Evolutionary conservation across 768 basidiomycete genomes (phyloP), one percentile per base, ranked within the genome.

Genomic region (Boletus rubroflammeus): DNA sequence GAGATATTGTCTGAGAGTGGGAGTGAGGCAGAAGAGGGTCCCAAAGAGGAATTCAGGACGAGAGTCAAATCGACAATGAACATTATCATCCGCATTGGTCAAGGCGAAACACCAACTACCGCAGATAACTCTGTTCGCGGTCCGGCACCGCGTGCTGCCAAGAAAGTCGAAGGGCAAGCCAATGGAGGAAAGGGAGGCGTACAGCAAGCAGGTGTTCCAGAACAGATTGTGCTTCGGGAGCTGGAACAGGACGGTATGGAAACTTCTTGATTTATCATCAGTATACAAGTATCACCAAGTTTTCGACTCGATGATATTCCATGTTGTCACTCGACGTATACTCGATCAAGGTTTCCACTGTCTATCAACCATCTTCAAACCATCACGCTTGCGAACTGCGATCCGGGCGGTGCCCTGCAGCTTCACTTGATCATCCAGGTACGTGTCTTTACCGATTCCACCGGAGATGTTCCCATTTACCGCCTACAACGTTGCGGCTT

Each of bases 31-130:
- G 73, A 81, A 51, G 76, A 77, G 21, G 85, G 83, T 34, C 72
- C 81, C 41, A 75, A 78, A 14, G 83, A 89, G 58, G 70, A 70
- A 17, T 75, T 77, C 51, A 79, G 80, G 57, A 84, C 81, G 21
- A 79, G 90, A 47, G 77, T 78, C 54, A 93, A 92, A 67, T 90
- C 88, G 15, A 81, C 82, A 15, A 73, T 92, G 34, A 77, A 75
- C 46, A 69, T 88, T 25, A 68, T 80, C 36, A 74, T 92, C 44
- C 82, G 72, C 55, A 78, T 90, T 44, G 84, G 85, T 9, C 79
- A 84, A 48, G 85, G 81, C n/a, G 73, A 79, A 57, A 76, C 68
- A 5, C 45, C 73, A 15, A 51, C 60, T 19, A 64, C 67, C 55
- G 54, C 55, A 19, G 48, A 42, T 14, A 51, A 44, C n/a, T 17